These are phyloP conservation scores for Aspergillus flavus DNA, from an alignment of 2,329 filamentous ascomycete species.

Conservation along the genomic window DNA sequence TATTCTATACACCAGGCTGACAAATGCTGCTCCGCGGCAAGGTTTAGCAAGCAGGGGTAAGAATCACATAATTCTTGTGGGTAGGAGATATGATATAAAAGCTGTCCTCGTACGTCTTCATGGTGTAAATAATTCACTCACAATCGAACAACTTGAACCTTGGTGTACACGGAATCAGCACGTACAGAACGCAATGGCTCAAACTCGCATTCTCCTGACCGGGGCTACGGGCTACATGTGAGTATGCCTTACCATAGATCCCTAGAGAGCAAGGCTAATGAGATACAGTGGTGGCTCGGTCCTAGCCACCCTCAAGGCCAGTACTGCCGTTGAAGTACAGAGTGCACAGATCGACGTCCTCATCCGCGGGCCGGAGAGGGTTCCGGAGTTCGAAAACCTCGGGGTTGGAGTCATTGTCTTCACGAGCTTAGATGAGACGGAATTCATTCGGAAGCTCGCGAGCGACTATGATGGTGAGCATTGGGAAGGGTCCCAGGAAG, in stretches of 20 bases:
- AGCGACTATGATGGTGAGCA: conserved; percentile 16
- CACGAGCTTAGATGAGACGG: conserved; percentile 18
- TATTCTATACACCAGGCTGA: no score
- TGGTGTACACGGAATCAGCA: no score
- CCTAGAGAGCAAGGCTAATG: not conserved
- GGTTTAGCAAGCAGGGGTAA: no score
- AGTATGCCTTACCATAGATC: not conserved
- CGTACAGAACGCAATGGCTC: not conserved
- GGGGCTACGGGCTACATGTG: not conserved
- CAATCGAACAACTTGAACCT: no score
- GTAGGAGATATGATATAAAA: no score
- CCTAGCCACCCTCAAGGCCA: not conserved
- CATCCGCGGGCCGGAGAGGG: conserved; percentile 13
- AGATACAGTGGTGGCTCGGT: not conserved
- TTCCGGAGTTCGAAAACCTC: not conserved
- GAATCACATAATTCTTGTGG: no score
- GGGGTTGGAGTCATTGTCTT: conserved; percentile 17
- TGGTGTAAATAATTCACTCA: no score
- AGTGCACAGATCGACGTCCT: conserved; percentile 10
- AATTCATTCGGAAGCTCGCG: conserved; percentile 11
- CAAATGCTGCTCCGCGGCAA: no score
- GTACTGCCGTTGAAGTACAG: not conserved
- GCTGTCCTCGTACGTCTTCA: no score
- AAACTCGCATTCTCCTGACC: not conserved
- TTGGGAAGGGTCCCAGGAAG: not conserved